A percentile compares a stretch with the other conserved stretches of the same genome.
Conservation (phyloP, 192 early-diverging fungal genomes). For the Dissophora ornata region DNA sequence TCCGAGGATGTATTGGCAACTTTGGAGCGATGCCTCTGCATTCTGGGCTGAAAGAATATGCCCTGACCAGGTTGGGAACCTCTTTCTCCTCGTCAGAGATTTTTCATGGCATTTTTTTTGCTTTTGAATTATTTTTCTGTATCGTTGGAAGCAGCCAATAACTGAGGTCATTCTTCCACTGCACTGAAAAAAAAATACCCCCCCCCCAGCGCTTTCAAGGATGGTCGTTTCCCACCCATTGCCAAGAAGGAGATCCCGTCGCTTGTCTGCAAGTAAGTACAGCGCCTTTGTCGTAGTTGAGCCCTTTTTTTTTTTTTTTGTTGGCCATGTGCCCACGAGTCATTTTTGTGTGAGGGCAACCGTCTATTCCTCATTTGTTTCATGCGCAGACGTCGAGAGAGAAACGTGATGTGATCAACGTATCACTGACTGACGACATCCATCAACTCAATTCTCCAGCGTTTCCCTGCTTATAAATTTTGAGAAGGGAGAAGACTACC, state of each 20-base stretch:
- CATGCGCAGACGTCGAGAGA: neutral
- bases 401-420: neutral
- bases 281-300: neutral
- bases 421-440: neutral
- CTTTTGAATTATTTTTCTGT: neutral
- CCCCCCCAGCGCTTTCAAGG: slow-evolving; percentile 74
- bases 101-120: neutral
- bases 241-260: slow-evolving; percentile 67
- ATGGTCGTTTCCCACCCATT: slow-evolving; percentile 89
- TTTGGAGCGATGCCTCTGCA: slow-evolving; percentile 79
- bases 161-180: too few relatives aligned
- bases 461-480: slow-evolving; percentile 92
- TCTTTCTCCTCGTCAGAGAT: neutral
- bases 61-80: slow-evolving; percentile 70
- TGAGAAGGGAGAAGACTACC: slow-evolving; percentile 75
- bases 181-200: neutral
- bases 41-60: slow-evolving; percentile 82
- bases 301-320: too few relatives aligned
- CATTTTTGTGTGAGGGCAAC: too few relatives aligned
- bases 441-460: too few relatives aligned
- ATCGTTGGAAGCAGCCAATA: too few relatives aligned
- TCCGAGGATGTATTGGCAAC: slow-evolving; percentile 96
- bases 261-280: slow-evolving; percentile 70
- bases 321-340: too few relatives aligned
- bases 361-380: neutral